These are phyloP conservation scores for Malus asiatica DNA, from an alignment of 306 rosid species.

Conservation along the genomic window DNA sequence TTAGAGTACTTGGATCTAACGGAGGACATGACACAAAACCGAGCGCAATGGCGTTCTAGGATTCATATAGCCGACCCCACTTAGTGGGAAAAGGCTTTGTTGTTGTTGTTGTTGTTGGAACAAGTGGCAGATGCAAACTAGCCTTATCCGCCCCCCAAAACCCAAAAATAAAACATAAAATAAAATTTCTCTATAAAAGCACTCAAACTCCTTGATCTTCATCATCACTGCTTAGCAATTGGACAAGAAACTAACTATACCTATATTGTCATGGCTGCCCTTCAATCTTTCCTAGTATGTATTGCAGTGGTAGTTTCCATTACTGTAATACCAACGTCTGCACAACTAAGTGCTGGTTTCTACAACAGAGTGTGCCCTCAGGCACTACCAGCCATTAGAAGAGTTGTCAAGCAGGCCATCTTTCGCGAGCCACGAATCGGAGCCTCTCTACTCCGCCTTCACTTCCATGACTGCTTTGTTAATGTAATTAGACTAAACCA, in stretches of 20 bases:
- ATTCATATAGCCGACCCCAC: too few relatives aligned
- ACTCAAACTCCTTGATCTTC: slow-evolving; percentile 57
- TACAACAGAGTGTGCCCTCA: slow-evolving; percentile 17
- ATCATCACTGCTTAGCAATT: slow-evolving; percentile 42
- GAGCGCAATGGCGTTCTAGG: too few relatives aligned
- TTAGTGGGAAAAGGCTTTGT: too few relatives aligned
- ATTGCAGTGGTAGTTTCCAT: neutral
- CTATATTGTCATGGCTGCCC: neutral
- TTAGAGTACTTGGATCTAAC: too few relatives aligned
- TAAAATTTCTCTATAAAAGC: neutral
- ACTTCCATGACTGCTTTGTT: slow-evolving; percentile 33
- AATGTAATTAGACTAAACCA: slow-evolving; percentile 4
- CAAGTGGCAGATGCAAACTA: neutral
- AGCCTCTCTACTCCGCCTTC: slow-evolving; percentile 33
- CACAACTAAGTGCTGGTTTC: slow-evolving; percentile 12
- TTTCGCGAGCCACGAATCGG: slow-evolving; percentile 26
- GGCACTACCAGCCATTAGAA: slow-evolving; percentile 13
- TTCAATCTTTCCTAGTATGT: neutral
- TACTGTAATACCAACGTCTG: neutral
- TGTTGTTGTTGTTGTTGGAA: too few relatives aligned
- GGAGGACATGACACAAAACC: too few relatives aligned
- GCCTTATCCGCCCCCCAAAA: too few relatives aligned
- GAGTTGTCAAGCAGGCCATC: slow-evolving; percentile 4
- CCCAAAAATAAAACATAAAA: too few relatives aligned
- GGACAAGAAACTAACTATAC: neutral